These are phyloP conservation scores for Penicillium sp. DNA, from an alignment of 2,329 filamentous ascomycete species.

Conservation along the genomic window DNA sequence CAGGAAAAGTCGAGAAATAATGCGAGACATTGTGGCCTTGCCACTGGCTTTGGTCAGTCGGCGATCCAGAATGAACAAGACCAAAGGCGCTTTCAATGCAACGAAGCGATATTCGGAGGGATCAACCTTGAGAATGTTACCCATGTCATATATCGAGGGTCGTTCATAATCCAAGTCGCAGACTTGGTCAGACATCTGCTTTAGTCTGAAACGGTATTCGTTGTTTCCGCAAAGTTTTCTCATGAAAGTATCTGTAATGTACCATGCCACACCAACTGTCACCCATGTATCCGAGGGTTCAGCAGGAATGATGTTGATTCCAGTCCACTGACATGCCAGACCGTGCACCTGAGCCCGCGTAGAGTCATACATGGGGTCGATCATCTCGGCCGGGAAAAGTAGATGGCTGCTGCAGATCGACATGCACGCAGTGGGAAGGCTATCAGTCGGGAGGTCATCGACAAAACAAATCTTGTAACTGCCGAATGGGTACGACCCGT, in stretches of 20 bases:
- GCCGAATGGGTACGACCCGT: conserved; percentile 85
- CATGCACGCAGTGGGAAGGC: conserved; percentile 74
- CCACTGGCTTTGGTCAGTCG: conserved; percentile 84
- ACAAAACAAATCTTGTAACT: conserved; percentile 94
- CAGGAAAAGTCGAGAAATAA: conserved; percentile 80
- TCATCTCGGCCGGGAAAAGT: conserved; percentile 78
- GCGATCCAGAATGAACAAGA: conserved; percentile 91
- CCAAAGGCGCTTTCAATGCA: conserved; percentile 81
- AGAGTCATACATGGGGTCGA: conserved; percentile 79
- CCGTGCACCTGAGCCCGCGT: conserved; percentile 79
- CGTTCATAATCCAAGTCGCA: conserved; percentile 77
- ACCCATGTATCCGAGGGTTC: conserved; percentile 82
- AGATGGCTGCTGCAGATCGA: conserved; percentile 84
- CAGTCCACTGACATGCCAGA: conserved; percentile 88
- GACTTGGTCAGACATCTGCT: conserved; percentile 75
- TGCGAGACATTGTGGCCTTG: conserved; percentile 76
- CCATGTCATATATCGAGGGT: conserved; percentile 78
- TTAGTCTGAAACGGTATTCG: conserved; percentile 87
- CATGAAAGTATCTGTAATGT: conserved; percentile 93
- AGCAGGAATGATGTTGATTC: conserved; percentile 85
- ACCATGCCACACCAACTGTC: conserved; percentile 84
- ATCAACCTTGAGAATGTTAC: conserved; percentile 73
- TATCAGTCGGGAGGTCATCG: conserved; percentile 78
- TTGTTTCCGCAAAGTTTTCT: conserved; percentile 89
- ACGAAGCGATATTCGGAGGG: conserved; percentile 87